Base-by-base conservation (phyloP, 768 basidiomycete species). In the Panus rudis region DNA sequence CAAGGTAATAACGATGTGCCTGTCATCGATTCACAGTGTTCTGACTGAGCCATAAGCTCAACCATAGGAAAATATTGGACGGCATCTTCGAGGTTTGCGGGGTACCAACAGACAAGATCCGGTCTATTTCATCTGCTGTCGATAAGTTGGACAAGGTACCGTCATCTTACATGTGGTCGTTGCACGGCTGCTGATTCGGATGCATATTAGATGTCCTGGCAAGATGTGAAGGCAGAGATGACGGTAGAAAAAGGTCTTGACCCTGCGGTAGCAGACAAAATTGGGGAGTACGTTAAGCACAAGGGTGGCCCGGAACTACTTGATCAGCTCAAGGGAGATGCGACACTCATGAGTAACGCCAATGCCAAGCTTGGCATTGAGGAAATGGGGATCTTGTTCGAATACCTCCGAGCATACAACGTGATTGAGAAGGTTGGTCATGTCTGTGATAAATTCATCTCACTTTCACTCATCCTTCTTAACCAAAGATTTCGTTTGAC, bases 71-170 rank as follows among this genome's bases (percentile, higher is more conserved):
- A 67, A 87, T 99, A 49, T 73, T 99, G 12, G 96, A 99, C 60
- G 96, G 94, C 22, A 85, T 99, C 47, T 98, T 98, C 56, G 84
- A 91, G 57, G 84, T 97, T 2, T 98, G 93, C 53, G 96, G 96
- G 42, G 96, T 99, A 4, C 86, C 92, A 0, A 54, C 68, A 19
- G 90, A 91, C 20, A 96, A 92, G 66, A 92, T 89, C 38, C 78
- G 94, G 4, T 69, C 82, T 12, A 98, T 98, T 50, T 94, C 92
- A 0, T 93, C 90, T 13, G 94, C 96, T 0, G 94, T 98, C 8
- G 96, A 99, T 65, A 99, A 98, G 62, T 78, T 99, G 10, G 96
- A 99, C 73, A 99, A 98, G 78, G 87, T 86, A 42, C 21, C 65
- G 54, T 20, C 26, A 20, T 5, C 16, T 7, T 19, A 22, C 17